Percentiles rank a stretch among this genome's conserved stretches.
phyloP scores from a whole-genome alignment of 768 basidiomycete genomes.

The Pleurotus tuber-regium region DNA sequence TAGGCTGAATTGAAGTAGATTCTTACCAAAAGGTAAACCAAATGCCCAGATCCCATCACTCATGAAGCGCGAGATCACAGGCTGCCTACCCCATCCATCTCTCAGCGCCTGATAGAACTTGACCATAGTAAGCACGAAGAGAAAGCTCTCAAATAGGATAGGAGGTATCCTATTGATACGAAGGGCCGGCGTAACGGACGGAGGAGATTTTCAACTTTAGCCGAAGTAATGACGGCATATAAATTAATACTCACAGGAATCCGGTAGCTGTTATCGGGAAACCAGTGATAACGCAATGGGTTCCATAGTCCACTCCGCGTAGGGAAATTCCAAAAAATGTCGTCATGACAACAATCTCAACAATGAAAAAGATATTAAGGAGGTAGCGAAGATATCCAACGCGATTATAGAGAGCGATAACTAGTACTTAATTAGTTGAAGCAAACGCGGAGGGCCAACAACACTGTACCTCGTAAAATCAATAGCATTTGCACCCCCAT shows the following conservation, averaged over 20 bases:
- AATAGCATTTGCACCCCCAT: conserved; percentile 20
- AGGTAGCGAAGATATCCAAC: conserved; percentile 13
- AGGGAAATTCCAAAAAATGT: conserved; percentile 13
- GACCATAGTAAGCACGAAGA: conserved; percentile 23
- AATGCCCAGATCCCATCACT: conserved; percentile 26
- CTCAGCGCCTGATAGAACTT: conserved; percentile 22
- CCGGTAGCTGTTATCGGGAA: conserved; percentile 15
- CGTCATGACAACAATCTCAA: conserved; percentile 16
- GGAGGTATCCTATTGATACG: conserved; percentile 13
- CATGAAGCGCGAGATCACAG: conserved; percentile 22
- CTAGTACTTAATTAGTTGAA: conserved; percentile 8
- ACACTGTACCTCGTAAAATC: conserved; percentile 20
- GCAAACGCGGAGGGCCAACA: not conserved
- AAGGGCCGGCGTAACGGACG: not conserved
- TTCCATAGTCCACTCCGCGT: conserved; percentile 15
- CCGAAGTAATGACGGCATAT: not conserved
- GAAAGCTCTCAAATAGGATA: conserved; percentile 19
- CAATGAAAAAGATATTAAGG: conserved; percentile 13
- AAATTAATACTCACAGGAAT: conserved; percentile 19
- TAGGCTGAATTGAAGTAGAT: not conserved
- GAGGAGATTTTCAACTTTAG: not conserved
- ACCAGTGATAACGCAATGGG: conserved; percentile 18
- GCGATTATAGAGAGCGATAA: conserved; percentile 20
- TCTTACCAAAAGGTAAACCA: conserved; percentile 21
- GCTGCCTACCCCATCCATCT: conserved; percentile 22